Conservation (phyloP, 441 rosid genomes). For the Erodium chrysanthum region DNA sequence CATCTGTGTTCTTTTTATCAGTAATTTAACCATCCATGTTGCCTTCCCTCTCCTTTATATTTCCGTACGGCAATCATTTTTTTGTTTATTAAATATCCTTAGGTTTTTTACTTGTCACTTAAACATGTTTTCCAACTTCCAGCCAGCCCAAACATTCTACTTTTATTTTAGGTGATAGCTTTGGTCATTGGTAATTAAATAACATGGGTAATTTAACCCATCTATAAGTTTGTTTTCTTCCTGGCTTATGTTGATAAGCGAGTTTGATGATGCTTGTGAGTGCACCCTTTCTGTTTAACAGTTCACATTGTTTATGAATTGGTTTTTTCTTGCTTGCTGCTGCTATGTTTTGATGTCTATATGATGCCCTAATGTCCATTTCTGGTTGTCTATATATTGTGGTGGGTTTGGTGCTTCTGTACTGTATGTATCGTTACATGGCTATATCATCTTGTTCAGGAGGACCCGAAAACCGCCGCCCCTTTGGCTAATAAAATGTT, state of each 20-base stretch:
- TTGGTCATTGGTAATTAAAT: neutral
- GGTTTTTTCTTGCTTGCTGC: neutral
- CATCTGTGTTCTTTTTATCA: neutral
- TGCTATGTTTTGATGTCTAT: neutral
- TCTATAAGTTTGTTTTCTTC: neutral
- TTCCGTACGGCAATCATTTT: neutral
- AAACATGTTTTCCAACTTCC: neutral
- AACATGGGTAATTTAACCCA: neutral
- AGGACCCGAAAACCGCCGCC: conserved; percentile 73
- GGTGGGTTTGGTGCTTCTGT: neutral
- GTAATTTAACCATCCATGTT: neutral
- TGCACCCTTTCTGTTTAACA: neutral
- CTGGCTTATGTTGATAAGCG: neutral
- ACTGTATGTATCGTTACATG: neutral
- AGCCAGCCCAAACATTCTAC: neutral
- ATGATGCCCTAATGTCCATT: neutral
- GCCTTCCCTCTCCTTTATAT: neutral
- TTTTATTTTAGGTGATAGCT: neutral
- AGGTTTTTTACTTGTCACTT: neutral
- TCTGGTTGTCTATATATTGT: neutral
- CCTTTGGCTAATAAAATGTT: conserved; percentile 62
- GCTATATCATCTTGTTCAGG: conserved; percentile 35
- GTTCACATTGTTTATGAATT: neutral
- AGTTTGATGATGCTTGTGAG: conserved; percentile 2
- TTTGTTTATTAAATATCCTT: neutral